These are phyloP conservation scores for Thelephora terrestris DNA, from an alignment of 1,284 basidiomycete genomes.

Conservation along the genomic window DNA sequence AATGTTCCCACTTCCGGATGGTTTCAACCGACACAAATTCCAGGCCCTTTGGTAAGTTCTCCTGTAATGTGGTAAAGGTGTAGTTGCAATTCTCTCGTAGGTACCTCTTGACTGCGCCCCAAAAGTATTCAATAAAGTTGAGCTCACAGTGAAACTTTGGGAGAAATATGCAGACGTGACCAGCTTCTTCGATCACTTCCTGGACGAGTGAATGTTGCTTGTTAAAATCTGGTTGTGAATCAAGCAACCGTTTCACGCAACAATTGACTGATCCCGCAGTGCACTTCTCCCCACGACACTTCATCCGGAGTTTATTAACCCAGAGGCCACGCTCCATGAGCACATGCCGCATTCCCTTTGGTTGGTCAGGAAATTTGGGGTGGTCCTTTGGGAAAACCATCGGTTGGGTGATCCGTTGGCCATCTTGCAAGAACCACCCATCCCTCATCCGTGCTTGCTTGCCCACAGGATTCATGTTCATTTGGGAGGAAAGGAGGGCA, in stretches of 20 bases:
- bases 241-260: conserved; percentile 7
- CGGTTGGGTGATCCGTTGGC: conserved; percentile 17
- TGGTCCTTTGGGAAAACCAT: conserved; percentile 26
- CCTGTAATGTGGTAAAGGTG: conserved; percentile 15
- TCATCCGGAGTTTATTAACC: conserved; percentile 11
- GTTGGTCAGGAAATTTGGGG: conserved; percentile 16
- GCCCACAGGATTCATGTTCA: conserved; percentile 30
- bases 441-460: conserved; percentile 24
- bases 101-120: conserved; percentile 22
- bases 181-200: conserved; percentile 19
- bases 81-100: conserved; percentile 18
- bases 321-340: conserved; percentile 23
- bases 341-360: conserved; percentile 27
- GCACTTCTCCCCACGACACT: conserved; percentile 18
- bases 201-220: conserved; percentile 15
- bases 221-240: conserved; percentile 8
- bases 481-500: conserved; percentile 22
- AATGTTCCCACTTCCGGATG: conserved; percentile 20
- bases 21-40: conserved; percentile 13
- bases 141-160: conserved; percentile 15
- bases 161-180: conserved; percentile 6
- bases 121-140: conserved; percentile 19
- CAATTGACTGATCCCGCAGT: conserved; percentile 5
- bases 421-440: conserved; percentile 22
- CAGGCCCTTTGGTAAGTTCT: conserved; percentile 14